Conservation (phyloP, 768 basidiomycete species). For the Podaxis sp. region DNA sequence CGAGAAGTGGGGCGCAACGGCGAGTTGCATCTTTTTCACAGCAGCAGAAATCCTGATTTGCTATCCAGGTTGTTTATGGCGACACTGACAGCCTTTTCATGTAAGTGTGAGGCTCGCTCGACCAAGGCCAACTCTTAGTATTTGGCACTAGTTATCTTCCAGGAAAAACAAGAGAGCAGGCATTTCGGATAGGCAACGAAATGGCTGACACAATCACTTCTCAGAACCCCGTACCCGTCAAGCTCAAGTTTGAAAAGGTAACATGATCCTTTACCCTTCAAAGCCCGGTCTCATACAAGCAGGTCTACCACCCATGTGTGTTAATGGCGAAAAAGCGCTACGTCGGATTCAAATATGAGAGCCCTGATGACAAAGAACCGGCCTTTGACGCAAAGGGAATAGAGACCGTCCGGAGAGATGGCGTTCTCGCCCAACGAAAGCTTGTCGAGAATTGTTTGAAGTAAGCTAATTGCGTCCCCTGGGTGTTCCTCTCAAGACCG, state of each 20-base stretch:
- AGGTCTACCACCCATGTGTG: slow-evolving; percentile 95
- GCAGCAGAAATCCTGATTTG: not conserved
- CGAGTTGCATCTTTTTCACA: slow-evolving; percentile 13
- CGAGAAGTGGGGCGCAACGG: slow-evolving; percentile 82
- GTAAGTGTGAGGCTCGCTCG: slow-evolving; percentile 26
- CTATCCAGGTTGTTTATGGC: slow-evolving; percentile 80
- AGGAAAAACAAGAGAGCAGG: slow-evolving; percentile 90
- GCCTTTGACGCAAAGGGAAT: slow-evolving; percentile 97
- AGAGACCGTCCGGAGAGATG: slow-evolving; percentile 93
- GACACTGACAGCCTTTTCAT: slow-evolving; percentile 97
- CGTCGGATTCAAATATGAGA: slow-evolving; percentile 95
- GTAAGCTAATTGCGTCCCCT: slow-evolving; percentile 39
- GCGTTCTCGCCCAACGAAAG: slow-evolving; percentile 86
- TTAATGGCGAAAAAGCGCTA: slow-evolving; percentile 99
- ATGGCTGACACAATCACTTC: slow-evolving; percentile 88
- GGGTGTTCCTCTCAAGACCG: not conserved
- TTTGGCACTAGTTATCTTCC: slow-evolving; percentile 56
- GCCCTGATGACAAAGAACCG: slow-evolving; percentile 73
- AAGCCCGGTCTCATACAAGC: not conserved
- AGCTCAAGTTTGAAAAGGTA: slow-evolving; percentile 98
- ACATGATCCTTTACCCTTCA: not conserved
- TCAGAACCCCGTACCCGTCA: slow-evolving; percentile 86
- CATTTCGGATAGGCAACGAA: slow-evolving; percentile 89
- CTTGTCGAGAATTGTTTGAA: slow-evolving; percentile 90
- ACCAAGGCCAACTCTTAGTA: not conserved